Conservation (phyloP, 1,139 yeast genomes). For the Geotrichum australiense region DNA sequence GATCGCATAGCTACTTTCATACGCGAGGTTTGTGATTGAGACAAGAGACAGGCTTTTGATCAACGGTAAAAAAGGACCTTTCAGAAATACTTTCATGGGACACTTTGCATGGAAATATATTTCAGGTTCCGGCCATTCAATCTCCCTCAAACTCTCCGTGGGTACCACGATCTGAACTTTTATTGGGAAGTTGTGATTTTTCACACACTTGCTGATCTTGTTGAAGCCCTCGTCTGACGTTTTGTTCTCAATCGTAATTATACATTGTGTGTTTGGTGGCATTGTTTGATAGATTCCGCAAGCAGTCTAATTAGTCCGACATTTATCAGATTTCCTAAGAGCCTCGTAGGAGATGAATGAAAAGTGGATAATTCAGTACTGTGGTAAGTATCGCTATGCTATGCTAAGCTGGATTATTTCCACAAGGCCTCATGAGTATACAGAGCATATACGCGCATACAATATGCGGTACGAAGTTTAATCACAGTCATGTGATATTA, state of each 20-base stretch:
- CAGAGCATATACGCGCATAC: too few species aligned
- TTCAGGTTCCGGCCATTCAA: background rate
- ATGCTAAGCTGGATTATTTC: too few species aligned
- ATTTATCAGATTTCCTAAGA: too few species aligned
- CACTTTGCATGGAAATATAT: conserved; percentile 11
- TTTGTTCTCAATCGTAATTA: conserved; percentile 1
- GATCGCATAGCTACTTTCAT: conserved; percentile 33
- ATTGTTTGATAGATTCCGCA: background rate
- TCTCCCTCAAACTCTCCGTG: background rate
- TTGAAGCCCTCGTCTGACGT: background rate
- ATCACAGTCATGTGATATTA: too few species aligned
- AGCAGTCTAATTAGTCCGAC: too few species aligned
- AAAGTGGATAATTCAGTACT: too few species aligned
- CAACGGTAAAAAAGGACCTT: conserved; percentile 15
- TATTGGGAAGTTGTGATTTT: conserved; percentile 20
- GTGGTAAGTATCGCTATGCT: too few species aligned
- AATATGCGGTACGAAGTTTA: too few species aligned
- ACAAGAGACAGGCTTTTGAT: conserved; percentile 18
- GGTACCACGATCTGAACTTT: conserved; percentile 15
- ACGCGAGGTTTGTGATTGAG: conserved; percentile 28
- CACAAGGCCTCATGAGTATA: too few species aligned
- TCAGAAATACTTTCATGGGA: conserved; percentile 11
- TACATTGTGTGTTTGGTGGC: conserved; percentile 6
- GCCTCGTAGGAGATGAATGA: too few species aligned
- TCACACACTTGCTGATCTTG: conserved; percentile 3